Base-by-base conservation (phyloP, 1,284 basidiomycete genomes). In the Blastosporella zonata region DNA sequence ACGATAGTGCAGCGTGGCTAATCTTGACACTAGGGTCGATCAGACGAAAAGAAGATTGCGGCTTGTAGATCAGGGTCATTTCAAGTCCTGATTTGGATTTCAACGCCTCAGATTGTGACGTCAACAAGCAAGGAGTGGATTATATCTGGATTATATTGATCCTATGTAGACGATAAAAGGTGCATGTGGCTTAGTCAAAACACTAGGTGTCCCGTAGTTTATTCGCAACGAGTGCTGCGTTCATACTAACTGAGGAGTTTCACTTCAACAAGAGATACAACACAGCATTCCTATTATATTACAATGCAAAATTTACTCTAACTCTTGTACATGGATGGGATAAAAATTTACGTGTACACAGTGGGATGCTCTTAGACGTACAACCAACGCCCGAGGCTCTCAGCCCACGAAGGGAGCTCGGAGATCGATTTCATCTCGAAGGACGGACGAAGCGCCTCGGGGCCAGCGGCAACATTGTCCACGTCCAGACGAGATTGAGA, bases 381-480 rank as follows among this genome's bases (percentile, higher is more conserved):
- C 55, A 80, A 62, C 87, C 87, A 90, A 48, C 71, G 66, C 27
- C 83, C 84, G 34, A 78, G 63, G 34, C 61, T 63, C 43, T 77
- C 71, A 3, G 78, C 78, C 87, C 87, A 90, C 13, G 62, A 62
- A 8, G 73, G 60, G 28, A 90, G 70, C 40, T 78, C 75, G 17
- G 67, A 64, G 10, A 68, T 62, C 6, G 68, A 42, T 51, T 68
- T 73, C 34, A 62, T 68, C 48, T 74, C 74, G 60, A 91, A 86
- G 15, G 72, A 61, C 18, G 70, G 63, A 46, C 72, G 69, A 43
- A 86, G 63, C 9, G 67, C 56, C 42, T 66, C 62, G 41, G 59
- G 52, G 45, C 55, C 56, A 46, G 58, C 59, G 13, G 58, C 51
- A 25, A 46, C 42, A 48, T 37, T 58, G 18, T 53, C 51, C 20